These are phyloP conservation scores for Penicillium pancosmium DNA, from an alignment of 495 filamentous ascomycete species.

Conservation along the genomic window DNA sequence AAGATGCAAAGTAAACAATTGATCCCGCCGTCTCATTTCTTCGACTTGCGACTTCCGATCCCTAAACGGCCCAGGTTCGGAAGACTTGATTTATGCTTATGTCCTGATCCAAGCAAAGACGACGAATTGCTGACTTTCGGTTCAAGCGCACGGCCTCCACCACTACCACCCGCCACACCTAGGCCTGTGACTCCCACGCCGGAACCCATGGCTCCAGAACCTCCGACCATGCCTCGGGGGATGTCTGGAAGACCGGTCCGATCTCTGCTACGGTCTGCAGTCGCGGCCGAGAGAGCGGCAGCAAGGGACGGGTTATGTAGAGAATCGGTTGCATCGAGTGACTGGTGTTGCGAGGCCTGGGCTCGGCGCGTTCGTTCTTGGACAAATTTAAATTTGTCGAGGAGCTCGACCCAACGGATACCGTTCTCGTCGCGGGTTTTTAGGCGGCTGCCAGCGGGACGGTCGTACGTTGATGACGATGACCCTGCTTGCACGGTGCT, in stretches of 20 bases:
- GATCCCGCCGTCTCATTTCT: slow-evolving; percentile 20
- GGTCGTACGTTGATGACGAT: slow-evolving; percentile 52
- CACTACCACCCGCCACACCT: slow-evolving; percentile 18
- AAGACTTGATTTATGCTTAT: slow-evolving; percentile 65
- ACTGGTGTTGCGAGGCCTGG: slow-evolving; percentile 41
- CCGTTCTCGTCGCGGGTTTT: slow-evolving; percentile 81
- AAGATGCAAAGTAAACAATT: background rate
- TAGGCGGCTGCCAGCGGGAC: slow-evolving; percentile 67
- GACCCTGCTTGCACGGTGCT: slow-evolving; percentile 20
- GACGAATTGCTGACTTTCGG: slow-evolving; percentile 23
- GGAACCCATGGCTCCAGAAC: slow-evolving; percentile 17
- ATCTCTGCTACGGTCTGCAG: slow-evolving; percentile 45
- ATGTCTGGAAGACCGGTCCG: slow-evolving; percentile 43
- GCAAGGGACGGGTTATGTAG: slow-evolving; percentile 31
- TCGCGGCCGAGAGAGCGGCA: slow-evolving; percentile 37
- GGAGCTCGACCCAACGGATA: slow-evolving; percentile 89
- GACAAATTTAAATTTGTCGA: slow-evolving; percentile 92
- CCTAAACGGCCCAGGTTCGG: slow-evolving; percentile 72
- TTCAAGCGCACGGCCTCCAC: slow-evolving; percentile 4
- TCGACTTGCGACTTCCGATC: slow-evolving; percentile 61
- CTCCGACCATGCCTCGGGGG: slow-evolving; percentile 35
- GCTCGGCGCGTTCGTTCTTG: slow-evolving; percentile 75
- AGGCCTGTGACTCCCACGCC: slow-evolving; percentile 9
- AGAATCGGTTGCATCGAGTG: slow-evolving; percentile 29
- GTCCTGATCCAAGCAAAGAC: slow-evolving; percentile 41